A percentile compares a stretch with the other conserved stretches of the same genome.
Conservation (phyloP, 2,329 filamentous ascomycete species). For the Colletotrichum incanum region DNA sequence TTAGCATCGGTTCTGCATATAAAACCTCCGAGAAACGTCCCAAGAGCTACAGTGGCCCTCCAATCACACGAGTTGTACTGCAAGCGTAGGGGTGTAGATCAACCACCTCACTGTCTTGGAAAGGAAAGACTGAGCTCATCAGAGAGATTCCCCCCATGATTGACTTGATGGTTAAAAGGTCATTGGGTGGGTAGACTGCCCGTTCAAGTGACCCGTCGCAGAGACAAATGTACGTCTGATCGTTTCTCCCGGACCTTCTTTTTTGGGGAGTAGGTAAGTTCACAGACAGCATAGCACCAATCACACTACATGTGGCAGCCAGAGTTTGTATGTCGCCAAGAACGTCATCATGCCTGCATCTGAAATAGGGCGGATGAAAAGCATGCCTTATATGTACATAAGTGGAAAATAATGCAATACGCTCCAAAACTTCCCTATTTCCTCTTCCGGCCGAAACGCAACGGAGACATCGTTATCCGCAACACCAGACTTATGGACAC, state of each 20-base stretch:
- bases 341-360: background rate
- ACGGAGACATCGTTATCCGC: background rate
- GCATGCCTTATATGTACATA: background rate
- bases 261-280: background rate
- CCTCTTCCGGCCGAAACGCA: background rate
- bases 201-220: background rate
- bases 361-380: background rate
- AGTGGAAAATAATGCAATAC: background rate
- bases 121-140: too few relatives aligned
- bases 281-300: background rate
- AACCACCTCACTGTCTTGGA: background rate
- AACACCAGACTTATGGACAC: too few relatives aligned
- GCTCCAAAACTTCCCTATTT: background rate
- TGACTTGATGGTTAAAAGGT: background rate
- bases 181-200: background rate
- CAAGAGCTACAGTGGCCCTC: background rate
- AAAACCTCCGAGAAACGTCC: conserved; percentile 14
- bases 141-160: background rate
- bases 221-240: background rate
- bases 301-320: background rate
- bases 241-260: background rate
- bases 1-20: conserved; percentile 3
- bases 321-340: background rate
- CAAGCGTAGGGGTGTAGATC: background rate
- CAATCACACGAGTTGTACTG: background rate